Evolutionary conservation across 2,329 filamentous ascomycete species (phyloP), one percentile per base, ranked within the genome.

Genomic region (Exophiala spinifera): DNA sequence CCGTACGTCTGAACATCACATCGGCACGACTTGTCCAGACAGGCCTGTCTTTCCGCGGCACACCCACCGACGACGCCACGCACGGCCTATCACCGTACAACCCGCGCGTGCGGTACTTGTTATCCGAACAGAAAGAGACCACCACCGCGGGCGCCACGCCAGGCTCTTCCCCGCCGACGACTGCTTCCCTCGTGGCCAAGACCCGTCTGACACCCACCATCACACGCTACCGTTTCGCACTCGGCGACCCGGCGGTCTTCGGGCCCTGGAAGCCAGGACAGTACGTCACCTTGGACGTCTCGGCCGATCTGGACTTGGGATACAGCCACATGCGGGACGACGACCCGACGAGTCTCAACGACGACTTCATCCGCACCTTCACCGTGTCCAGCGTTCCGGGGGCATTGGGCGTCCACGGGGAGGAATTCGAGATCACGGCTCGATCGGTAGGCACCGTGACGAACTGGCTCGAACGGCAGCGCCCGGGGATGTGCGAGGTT

Each of bases 251-350:
- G 3, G 63, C 60, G 28, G 63, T 62, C 14, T 57, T 61, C 28
- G 68, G 64, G 33, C 63, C 59, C 71, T 91, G 88, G 81, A 75
- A 70, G 20, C 75, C 88, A 0, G 90, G 89, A 0, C 88, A 95
- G 65, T 89, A 94, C 70, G 80, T 88, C 15, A 90, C 88, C 1
- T 70, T 95, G 2, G 84, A 88, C 56, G 91, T 95, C 64, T 75
- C 78, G 11, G 68, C 76, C 0, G 84, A 91, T 63, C 73, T 95
- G 1, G 83, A 87, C 59, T 69, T 77, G 10, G 90, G 90, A 0
- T 95, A 90, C 69, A 82, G 79, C 46, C 91, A 95, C 67, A 95
- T 95, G 90, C 77, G 84, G 2, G 85, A 95, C 59, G 83, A 87
- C 53, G 89, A 95, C 61, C 90, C 90, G 4, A 79, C 79, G 60